phyloP scores from a whole-genome alignment of 805 yeast species.

The Teunomyces barrocoloradensis region DNA sequence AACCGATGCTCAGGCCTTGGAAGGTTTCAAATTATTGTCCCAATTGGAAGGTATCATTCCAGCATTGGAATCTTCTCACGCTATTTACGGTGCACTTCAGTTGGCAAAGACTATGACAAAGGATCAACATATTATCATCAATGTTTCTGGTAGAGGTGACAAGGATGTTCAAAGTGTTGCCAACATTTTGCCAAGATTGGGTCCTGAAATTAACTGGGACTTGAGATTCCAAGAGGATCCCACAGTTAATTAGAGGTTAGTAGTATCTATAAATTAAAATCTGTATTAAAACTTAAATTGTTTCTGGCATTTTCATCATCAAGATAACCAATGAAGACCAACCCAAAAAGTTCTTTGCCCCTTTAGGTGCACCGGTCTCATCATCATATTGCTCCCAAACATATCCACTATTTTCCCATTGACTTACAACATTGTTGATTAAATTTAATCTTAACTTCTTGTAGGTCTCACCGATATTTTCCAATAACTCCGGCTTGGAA shows the following conservation, averaged over 20 bases:
- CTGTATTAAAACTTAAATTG: constrained; percentile 5
- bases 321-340: constrained; percentile 85
- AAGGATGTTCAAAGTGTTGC: constrained; percentile 98
- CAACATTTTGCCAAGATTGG: constrained; percentile 83
- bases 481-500: constrained; percentile 37
- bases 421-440: constrained; percentile 62
- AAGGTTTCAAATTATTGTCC: constrained; percentile 83
- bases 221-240: constrained; percentile 72
- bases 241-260: constrained; percentile 21
- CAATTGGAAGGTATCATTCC: constrained; percentile 98
- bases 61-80: constrained; percentile 97
- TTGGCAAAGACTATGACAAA: constrained; percentile 77
- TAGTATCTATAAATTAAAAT: neutral
- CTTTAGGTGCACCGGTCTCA: constrained; percentile 66
- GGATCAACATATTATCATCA: constrained; percentile 81
- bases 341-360: constrained; percentile 88
- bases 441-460: constrained; percentile 59
- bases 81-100: constrained; percentile 86
- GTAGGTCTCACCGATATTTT: constrained; percentile 43
- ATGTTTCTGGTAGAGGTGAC: constrained; percentile 98
- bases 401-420: constrained; percentile 74
- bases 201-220: constrained; percentile 95
- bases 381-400: constrained; percentile 93
- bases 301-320: constrained; percentile 80
- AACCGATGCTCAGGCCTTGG: constrained; percentile 91